Evolutionary conservation across 805 yeast genomes (phyloP), one percentile per base, ranked within the genome.

Genomic region (Candida vaughaniae): DNA sequence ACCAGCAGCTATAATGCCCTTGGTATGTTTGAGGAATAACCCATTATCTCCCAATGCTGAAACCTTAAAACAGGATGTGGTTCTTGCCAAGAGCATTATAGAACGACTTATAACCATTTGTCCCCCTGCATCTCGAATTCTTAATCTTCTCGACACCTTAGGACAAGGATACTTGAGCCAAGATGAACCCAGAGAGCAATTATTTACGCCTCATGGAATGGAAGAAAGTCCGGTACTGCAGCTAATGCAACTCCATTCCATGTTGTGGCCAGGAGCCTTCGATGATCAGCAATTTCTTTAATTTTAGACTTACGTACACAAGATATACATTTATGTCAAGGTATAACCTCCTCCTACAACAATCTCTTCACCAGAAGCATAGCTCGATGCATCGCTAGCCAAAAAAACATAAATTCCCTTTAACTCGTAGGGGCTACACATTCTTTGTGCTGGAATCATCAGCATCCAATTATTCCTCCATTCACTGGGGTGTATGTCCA

Each of bases 401-500:
- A 85, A 63, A 64, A 81, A 86, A 32, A 86, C 59, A 60, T 81
- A 85, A n/a, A 88, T 89, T 42, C 95, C 95, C n/a, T 75, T 78
- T 41, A 86, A 67, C 58, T 86, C 95, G 43, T 76, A 71, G 18
- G 89, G 83, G 31, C 66, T 56, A 16, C 82, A 91, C 53, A 82
- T 78, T 57, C 95, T 77, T 19, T 90, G 90, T 67, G 78, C 51
- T 39, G 91, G 91, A 76, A 61, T 66, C 52, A 64, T 51, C 16
- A 49, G 40, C 55, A 62, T 62, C 73, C 73, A 67, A 29, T 39
- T 49, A 38, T 51, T 48, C 53, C 60, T 62, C 37, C 53, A 45
- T 9, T 56, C 65, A 6, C 47, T 52, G 11, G 60, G 56, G 22
- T 57, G 64, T 35, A 64, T 65, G 39, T 62, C 69, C 17, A 66